Evolutionary conservation across 1,284 basidiomycete species (phyloP).

Genomic region (Cystobasidium slooffiae): DNA sequence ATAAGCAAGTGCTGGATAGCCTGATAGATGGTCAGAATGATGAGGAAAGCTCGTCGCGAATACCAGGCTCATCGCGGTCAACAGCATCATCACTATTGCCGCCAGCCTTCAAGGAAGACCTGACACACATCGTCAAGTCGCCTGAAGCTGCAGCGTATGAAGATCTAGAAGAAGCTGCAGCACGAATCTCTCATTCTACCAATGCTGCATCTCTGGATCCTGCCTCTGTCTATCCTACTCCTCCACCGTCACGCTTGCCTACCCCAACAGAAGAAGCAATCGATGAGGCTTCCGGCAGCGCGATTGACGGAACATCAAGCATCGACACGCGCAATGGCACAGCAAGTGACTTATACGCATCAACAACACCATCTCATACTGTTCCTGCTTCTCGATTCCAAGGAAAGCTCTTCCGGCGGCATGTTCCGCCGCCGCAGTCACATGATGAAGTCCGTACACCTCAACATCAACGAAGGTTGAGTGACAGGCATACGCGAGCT

Average conservation of each 20-base stretch:
- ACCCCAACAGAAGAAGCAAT: constrained; percentile 10
- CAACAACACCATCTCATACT: not conserved
- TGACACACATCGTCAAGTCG: constrained; percentile 9
- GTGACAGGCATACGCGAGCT: constrained; percentile 16
- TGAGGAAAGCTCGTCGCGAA: constrained; percentile 2
- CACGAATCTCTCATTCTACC: not conserved
- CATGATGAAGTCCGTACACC: constrained; percentile 23
- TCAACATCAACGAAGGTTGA: constrained; percentile 6
- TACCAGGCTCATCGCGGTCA: not conserved
- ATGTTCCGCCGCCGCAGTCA: constrained; percentile 9
- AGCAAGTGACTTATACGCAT: not conserved
- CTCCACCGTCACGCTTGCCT: constrained; percentile 1
- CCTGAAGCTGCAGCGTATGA: constrained; percentile 36
- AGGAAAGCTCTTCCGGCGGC: constrained; percentile 3
- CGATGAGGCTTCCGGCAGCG: constrained; percentile 1
- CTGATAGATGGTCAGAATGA: not conserved
- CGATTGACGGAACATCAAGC: not conserved
- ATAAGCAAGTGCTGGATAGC: not conserved
- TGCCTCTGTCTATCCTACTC: constrained; percentile 18
- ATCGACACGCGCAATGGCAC: not conserved
- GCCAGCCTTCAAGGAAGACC: not conserved
- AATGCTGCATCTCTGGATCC: not conserved
- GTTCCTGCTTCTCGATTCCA: not conserved
- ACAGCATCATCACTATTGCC: not conserved
- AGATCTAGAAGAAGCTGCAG: constrained; percentile 15